These are phyloP conservation scores for Pseudopyricularia javanii DNA, from an alignment of 2,329 filamentous ascomycete genomes.

Conservation along the genomic window DNA sequence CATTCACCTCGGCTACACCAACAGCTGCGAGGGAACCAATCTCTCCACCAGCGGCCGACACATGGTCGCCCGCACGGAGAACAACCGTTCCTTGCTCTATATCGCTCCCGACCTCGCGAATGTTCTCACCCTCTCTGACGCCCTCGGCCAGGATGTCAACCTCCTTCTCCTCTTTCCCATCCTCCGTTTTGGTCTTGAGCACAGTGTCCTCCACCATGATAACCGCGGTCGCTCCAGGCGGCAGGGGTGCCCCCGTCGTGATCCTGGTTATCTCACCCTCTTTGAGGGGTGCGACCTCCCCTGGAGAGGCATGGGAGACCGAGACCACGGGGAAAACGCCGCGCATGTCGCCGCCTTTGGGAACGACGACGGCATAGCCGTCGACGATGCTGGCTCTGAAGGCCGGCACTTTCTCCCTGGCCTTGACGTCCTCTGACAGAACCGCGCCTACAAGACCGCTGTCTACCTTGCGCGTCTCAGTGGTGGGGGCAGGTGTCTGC, in stretches of 20 bases:
- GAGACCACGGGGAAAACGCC: slow-evolving; percentile 78
- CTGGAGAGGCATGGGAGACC: slow-evolving; percentile 73
- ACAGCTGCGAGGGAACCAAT: slow-evolving; percentile 82
- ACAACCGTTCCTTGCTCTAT: slow-evolving; percentile 58
- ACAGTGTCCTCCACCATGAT: slow-evolving; percentile 95
- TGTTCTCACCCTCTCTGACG: slow-evolving; percentile 70
- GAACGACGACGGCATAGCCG: slow-evolving; percentile 76
- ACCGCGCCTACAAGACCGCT: slow-evolving; percentile 60
- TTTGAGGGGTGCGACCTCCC: slow-evolving; percentile 50
- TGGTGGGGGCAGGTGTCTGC: slow-evolving; percentile 53
- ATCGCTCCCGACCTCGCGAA: slow-evolving; percentile 85
- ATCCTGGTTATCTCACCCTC: slow-evolving; percentile 76
- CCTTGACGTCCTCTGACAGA: slow-evolving; percentile 70
- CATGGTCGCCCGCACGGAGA: slow-evolving; percentile 64
- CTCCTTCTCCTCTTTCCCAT: slow-evolving; percentile 73
- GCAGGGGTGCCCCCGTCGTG: slow-evolving; percentile 86
- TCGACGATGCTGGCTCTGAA: slow-evolving; percentile 96
- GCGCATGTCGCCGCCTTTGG: slow-evolving; percentile 50
- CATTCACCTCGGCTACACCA: slow-evolving; percentile 56
- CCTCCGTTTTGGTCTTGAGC: slow-evolving; percentile 61
- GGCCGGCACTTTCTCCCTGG: slow-evolving; percentile 75
- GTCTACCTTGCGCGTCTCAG: slow-evolving; percentile 48
- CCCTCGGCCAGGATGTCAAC: slow-evolving; percentile 74
- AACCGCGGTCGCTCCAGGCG: slow-evolving; percentile 77
- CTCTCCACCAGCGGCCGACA: slow-evolving; percentile 80